phyloP scores from a whole-genome alignment of 139 green algal species.

The Coccomyxa sp. region DNA sequence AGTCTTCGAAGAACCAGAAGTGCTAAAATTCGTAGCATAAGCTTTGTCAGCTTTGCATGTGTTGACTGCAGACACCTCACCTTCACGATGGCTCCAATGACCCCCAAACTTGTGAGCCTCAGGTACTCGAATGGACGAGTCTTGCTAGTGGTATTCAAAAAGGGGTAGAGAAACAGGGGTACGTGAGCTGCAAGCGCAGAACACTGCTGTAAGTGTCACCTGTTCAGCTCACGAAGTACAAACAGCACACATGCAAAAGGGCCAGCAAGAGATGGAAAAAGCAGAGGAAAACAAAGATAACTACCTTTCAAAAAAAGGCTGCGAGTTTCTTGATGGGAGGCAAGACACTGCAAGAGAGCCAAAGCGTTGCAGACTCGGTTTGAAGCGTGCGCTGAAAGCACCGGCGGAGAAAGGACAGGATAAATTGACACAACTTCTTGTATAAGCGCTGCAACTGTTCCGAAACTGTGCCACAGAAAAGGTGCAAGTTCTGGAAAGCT shows the following conservation, averaged over 20 bases:
- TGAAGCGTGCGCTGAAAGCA: conserved; percentile 88
- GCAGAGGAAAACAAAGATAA: too few relatives aligned
- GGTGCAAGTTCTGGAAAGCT: conserved; percentile 93
- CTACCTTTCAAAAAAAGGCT: conserved; percentile 87
- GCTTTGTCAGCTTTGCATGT: too few relatives aligned
- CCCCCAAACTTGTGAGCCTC: conserved; percentile 90
- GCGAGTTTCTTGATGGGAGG: conserved; percentile 91
- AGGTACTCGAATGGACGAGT: conserved; percentile 99
- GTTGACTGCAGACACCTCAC: conserved; percentile 21
- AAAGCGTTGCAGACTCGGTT: conserved; percentile 98
- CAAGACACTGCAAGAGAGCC: conserved; percentile 96
- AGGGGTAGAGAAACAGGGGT: conserved; percentile 97
- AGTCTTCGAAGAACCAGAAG: too few relatives aligned
- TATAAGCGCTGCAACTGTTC: conserved; percentile 90
- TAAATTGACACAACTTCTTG: conserved; percentile 98
- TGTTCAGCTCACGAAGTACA: neutral
- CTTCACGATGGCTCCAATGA: conserved; percentile 98
- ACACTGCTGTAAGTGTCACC: neutral
- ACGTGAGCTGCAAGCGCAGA: conserved; percentile 79
- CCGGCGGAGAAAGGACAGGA: conserved; percentile 86
- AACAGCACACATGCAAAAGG: neutral
- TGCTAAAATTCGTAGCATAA: too few relatives aligned
- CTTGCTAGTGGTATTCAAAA: conserved; percentile 97
- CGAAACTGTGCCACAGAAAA: conserved; percentile 96
- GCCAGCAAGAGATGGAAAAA: neutral